These are phyloP conservation scores for Pouteria glomerata DNA, from an alignment of 148 eudicot species.

Conservation along the genomic window DNA sequence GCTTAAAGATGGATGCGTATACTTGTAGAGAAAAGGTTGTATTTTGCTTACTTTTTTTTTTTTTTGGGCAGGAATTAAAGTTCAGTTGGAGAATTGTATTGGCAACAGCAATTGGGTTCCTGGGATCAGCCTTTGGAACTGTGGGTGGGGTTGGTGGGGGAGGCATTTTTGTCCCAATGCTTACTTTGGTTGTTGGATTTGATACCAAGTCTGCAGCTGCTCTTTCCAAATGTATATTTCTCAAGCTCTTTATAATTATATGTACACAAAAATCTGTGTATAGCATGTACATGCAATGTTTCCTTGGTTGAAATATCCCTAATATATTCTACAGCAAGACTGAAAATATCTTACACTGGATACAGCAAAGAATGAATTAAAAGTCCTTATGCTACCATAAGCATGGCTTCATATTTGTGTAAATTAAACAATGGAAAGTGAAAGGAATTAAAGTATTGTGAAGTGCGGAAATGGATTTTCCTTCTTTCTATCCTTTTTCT, in stretches of 20 bases:
- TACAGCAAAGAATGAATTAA: no score
- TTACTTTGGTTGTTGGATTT: slow-evolving; percentile 78
- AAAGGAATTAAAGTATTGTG: background rate
- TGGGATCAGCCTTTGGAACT: slow-evolving; percentile 93
- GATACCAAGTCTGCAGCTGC: slow-evolving; percentile 99
- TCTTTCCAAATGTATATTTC: slow-evolving; percentile 68
- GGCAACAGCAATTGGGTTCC: slow-evolving; percentile 75
- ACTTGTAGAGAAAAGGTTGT: background rate
- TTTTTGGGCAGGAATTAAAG: slow-evolving; percentile 47
- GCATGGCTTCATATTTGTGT: background rate
- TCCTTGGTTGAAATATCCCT: no score
- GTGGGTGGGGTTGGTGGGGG: slow-evolving; percentile 99
- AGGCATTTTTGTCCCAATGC: slow-evolving; percentile 96
- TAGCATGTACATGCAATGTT: no score
- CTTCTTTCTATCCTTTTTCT: background rate
- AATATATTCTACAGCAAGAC: no score
- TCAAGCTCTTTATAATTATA: background rate
- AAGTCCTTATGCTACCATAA: no score
- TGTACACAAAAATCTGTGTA: no score
- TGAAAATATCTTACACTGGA: no score
- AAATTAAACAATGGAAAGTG: background rate
- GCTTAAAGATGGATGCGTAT: no score
- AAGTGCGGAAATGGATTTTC: background rate
- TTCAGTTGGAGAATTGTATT: slow-evolving; percentile 72
- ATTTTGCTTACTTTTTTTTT: background rate